These are phyloP conservation scores for Sequoiadendron giganteum DNA, from an alignment of 75 land plant species.

Conservation along the genomic window DNA sequence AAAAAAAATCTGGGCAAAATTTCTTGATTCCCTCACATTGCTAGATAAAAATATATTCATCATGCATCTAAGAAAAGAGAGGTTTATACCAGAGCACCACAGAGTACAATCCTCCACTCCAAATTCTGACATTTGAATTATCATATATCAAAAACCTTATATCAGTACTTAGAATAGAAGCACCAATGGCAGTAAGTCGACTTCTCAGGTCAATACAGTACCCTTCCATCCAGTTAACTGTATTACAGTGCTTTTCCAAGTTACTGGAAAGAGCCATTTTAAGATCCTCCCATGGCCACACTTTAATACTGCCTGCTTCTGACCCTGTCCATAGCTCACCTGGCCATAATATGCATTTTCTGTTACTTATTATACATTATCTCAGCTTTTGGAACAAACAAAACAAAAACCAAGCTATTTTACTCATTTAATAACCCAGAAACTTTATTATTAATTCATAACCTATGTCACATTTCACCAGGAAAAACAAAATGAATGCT, in stretches of 20 bases:
- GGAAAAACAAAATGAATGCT: background rate
- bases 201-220: constrained; percentile 65
- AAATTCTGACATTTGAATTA: constrained; percentile 61
- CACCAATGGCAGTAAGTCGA: constrained; percentile 56
- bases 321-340: constrained; percentile 96
- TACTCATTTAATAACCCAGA: background rate
- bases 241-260: constrained; percentile 36
- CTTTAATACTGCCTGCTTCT: constrained; percentile 70
- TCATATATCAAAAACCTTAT: constrained; percentile 71
- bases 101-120: constrained; percentile 65
- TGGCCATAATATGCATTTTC: constrained; percentile 19
- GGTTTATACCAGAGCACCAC: constrained; percentile 80
- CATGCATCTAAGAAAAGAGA: background rate
- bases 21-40: background rate
- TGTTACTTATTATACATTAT: background rate
- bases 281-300: constrained; percentile 79
- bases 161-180: constrained; percentile 58
- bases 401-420: background rate
- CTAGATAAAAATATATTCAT: background rate
- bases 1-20: background rate
- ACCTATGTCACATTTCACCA: background rate
- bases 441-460: background rate
- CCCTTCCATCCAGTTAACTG: constrained; percentile 57
- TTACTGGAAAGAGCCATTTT: constrained; percentile 47
- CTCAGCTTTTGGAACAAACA: background rate